Evolutionary conservation across 2,329 filamentous ascomycete genomes (phyloP), one percentile per base, ranked within the genome.

Genomic region (Rasamsonia emersonii): DNA sequence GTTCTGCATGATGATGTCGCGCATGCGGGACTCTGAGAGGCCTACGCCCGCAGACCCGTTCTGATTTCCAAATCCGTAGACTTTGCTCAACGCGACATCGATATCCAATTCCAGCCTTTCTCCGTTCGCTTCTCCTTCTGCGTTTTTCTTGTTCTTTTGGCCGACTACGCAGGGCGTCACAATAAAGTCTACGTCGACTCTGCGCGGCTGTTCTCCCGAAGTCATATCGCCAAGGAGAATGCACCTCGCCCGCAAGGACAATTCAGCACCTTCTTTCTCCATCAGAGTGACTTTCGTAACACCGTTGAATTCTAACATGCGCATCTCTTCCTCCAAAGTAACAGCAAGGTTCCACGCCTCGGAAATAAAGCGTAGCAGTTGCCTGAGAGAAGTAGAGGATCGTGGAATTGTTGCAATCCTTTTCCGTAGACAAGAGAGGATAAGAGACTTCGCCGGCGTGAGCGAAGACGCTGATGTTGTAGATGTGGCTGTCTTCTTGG

Each of bases 261-360:
- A 41, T 2, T 41, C 40, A 4, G 17, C 19, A 11, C 45, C 44
- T 6, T 49, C 36, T 4, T 43, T 42, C 9, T 58, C 49, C 1
- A 44, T 44, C 18, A 61, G 45, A 6, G 44, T 49, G 15, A 57
- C 48, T 17, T 53, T 57, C 8, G 62, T 64, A n/a, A 66, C 54
- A 18, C 64, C 64, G 33, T 57, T 59, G 39, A 63, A 61, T 38
- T 55, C 58, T 9, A 67, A 54, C 43, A 63, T 54, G 28, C 58
- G 59, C 21, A 63, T 51, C 39, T 67, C 64, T 35, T 64, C 55
- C 30, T 63, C 57, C 5, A 66, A 46, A 4, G 46, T 52, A 26
- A 51, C 47, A 3, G 55, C 53, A 24, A 55, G 48, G 38, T 61
- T 50, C 64, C 64, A 67, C n/a, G 59, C 59, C 25, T 51, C 39